Conservation (phyloP, 495 filamentous ascomycete genomes). For the Penicillium macrosclerotiorum region DNA sequence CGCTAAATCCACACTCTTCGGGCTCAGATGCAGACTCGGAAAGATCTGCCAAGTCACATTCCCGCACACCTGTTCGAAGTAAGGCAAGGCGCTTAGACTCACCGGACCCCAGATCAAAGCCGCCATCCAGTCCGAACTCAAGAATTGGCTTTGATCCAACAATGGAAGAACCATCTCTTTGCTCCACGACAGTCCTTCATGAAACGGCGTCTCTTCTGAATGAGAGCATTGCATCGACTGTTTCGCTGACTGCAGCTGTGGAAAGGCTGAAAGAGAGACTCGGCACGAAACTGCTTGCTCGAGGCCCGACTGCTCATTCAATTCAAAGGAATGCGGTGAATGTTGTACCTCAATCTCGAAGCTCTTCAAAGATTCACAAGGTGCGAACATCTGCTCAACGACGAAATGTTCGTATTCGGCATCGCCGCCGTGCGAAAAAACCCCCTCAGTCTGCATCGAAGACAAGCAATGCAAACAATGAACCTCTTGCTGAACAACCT, state of each 20-base stretch:
- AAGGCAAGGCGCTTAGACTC: background rate
- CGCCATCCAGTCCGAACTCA: background rate
- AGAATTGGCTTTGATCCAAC: background rate
- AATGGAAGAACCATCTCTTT: background rate
- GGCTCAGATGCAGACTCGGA: constrained; percentile 3
- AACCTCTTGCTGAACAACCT: constrained; percentile 13
- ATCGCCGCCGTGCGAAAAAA: constrained; percentile 7
- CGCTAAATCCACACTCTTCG: background rate
- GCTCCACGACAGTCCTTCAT: background rate
- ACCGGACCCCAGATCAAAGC: background rate
- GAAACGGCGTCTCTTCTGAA: background rate
- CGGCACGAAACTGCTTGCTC: background rate
- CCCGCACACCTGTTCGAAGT: background rate
- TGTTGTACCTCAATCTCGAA: too few relatives aligned
- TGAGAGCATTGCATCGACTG: constrained; percentile 5
- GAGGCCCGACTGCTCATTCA: background rate
- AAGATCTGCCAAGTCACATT: background rate
- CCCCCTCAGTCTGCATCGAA: background rate
- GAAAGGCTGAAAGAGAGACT: background rate
- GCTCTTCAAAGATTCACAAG: background rate
- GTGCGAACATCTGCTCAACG: background rate
- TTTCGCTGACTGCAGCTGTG: constrained; percentile 13
- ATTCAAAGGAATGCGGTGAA: too few relatives aligned
- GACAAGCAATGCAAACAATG: background rate
- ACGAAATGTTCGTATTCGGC: background rate